Evolutionary conservation across 306 rosid genomes (phyloP).

Genomic region (Glycine soja): DNA sequence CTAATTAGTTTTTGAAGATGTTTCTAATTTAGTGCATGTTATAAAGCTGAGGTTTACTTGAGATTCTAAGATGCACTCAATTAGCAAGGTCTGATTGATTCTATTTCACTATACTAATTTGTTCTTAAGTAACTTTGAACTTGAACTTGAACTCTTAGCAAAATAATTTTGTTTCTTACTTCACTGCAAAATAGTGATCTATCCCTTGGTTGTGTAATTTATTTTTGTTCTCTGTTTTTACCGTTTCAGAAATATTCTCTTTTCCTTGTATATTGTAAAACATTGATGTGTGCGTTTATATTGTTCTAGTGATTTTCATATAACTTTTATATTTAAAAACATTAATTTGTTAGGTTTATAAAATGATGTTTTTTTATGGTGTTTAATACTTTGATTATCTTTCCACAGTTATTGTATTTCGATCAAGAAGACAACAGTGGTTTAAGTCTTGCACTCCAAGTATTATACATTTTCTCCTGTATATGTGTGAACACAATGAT

Average conservation of each 20-base stretch:
- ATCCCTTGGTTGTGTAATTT: background rate
- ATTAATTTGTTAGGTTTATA: slow-evolving; percentile 18
- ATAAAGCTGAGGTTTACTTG: background rate
- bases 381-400: slow-evolving; percentile 22
- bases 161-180: slow-evolving; percentile 5
- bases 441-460: slow-evolving; percentile 95
- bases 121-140: too few species aligned
- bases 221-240: background rate
- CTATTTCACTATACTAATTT: too few species aligned
- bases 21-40: slow-evolving; percentile 24
- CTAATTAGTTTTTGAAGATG: background rate
- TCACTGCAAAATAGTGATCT: slow-evolving; percentile 13
- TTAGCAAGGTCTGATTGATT: too few species aligned
- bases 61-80: too few species aligned
- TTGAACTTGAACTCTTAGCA: background rate
- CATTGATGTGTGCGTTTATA: background rate
- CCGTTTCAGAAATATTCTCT: slow-evolving; percentile 2
- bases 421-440: slow-evolving; percentile 89
- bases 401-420: slow-evolving; percentile 87
- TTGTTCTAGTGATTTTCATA: slow-evolving; percentile 2
- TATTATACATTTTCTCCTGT: slow-evolving; percentile 49
- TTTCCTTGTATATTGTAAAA: background rate
- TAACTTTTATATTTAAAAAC: slow-evolving; percentile 19
- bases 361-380: slow-evolving; percentile 3
- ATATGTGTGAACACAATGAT: slow-evolving; percentile 14